Evolutionary conservation across 495 filamentous ascomycete species (phyloP), one percentile per base, ranked within the genome.

Genomic region (Aspergillus olivimuriae): DNA sequence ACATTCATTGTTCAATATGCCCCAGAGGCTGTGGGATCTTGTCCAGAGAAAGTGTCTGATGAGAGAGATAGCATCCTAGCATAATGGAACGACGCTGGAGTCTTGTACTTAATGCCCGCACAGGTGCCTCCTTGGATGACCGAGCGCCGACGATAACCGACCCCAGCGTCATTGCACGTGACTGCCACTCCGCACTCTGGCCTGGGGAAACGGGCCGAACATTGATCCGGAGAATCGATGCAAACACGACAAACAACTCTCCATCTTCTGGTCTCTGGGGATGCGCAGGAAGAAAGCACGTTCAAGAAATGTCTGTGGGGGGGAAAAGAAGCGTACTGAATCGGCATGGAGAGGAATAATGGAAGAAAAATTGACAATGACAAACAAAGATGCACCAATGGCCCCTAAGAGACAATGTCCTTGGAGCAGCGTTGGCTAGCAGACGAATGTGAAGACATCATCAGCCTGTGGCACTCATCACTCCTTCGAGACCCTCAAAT

Each of bases 131-230:
- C 47, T 41, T 39, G 41, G 36, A 30, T 30, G 16, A 26, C 39
- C 15, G 36, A 50, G 24, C 52, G 58, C 68, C 68, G 68, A 69
- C 41, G 60, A 56, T 71, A 71, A 62, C 68, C 68, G 68, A 60
- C 24, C 31, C 37, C 55, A 39, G 48, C 51, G 51, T 54, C 32
- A 54, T 48, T 18, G 45, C 65, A 69, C 61, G 63, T 69, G 63
- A 60, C 43, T 9, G 16, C 52, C 53, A 14, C 32, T 36, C 41
- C 41, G 32, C 41, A 36, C 36, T 36, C 28, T 34, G 12, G 4
- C 14, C 6, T 20, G 18, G 30, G 21, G 26, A 17, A 14, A 35
- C 32, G 32, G 16, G 4, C 17, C 20, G 30, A 21, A 18, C 20
- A 20, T 35, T 17, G 31, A 17, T 34, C 26, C 12, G 41, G 41